Evolutionary conservation across 116 monocot genomes (phyloP).

Genomic region (Thalassia testudinum): DNA sequence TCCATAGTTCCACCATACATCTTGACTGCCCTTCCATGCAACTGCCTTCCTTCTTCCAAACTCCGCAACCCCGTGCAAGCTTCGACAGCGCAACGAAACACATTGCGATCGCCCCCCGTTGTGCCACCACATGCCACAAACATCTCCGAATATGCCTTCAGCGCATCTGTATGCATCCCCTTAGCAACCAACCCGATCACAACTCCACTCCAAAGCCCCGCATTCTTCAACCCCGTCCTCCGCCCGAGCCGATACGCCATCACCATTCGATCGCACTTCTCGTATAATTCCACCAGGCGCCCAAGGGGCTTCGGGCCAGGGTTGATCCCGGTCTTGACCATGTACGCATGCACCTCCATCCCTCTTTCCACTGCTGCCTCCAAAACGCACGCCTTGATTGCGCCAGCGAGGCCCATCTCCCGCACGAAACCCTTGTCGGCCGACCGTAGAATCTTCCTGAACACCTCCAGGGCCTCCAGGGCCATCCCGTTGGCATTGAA

Average conservation of each 20-base stretch:
- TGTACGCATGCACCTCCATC: conserved; percentile 7
- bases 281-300: conserved; percentile 36
- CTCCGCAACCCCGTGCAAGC: conserved; percentile 23
- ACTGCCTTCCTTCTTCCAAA: conserved; percentile 18
- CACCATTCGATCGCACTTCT: conserved; percentile 26
- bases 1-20: neutral
- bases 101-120: conserved; percentile 10
- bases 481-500: conserved; percentile 22
- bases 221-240: conserved; percentile 7
- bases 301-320: conserved; percentile 11
- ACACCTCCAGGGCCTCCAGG: conserved; percentile 20
- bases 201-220: conserved; percentile 34
- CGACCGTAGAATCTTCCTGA: conserved; percentile 18
- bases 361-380: no score
- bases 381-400: conserved; percentile 4
- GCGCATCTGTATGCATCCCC: conserved; percentile 23
- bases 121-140: conserved; percentile 12
- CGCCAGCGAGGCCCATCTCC: conserved; percentile 25
- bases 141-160: conserved; percentile 20
- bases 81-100: conserved; percentile 23
- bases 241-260: conserved; percentile 25
- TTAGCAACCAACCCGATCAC: conserved; percentile 29
- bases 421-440: conserved; percentile 4
- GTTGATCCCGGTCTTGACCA: conserved; percentile 16
- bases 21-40: conserved; percentile 6